These are phyloP conservation scores for Coelastrella sp. DNA, from an alignment of 139 green algal genomes.

Conservation along the genomic window DNA sequence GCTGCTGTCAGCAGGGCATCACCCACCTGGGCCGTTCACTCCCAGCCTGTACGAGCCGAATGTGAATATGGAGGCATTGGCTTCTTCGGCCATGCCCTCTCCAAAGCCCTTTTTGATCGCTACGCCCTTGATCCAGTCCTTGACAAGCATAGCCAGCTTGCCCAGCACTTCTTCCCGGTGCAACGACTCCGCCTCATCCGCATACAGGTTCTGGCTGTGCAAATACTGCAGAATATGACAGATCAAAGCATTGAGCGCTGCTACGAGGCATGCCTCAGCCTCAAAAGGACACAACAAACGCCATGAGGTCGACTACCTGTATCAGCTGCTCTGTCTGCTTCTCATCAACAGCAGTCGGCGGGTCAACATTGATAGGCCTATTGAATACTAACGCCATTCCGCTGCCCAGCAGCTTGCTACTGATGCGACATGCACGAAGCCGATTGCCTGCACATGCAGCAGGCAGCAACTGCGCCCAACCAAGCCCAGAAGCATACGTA, in stretches of 20 bases:
- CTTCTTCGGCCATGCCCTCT: slow-evolving; percentile 64
- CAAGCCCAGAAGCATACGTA: neutral
- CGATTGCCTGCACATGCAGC: neutral
- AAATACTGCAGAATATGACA: slow-evolving; percentile 59
- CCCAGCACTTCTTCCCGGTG: slow-evolving; percentile 77
- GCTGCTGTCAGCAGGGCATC: neutral
- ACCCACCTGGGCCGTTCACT: slow-evolving; percentile 90
- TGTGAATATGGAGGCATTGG: slow-evolving; percentile 92
- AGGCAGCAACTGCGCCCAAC: neutral
- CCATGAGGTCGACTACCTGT: slow-evolving; percentile 43
- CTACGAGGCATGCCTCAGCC: neutral
- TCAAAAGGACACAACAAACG: neutral
- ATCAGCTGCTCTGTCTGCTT: slow-evolving; percentile 60
- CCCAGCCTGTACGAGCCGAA: slow-evolving; percentile 96
- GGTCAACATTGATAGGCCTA: slow-evolving; percentile 36
- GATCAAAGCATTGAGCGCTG: neutral
- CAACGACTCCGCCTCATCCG: slow-evolving; percentile 62
- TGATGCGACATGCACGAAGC: neutral
- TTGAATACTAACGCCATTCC: slow-evolving; percentile 38
- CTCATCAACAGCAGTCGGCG: slow-evolving; percentile 48
- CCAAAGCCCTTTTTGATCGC: slow-evolving; percentile 54
- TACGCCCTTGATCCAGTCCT: slow-evolving; percentile 78
- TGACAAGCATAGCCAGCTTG: slow-evolving; percentile 68
- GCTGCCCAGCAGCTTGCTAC: neutral
- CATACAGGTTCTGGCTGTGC: slow-evolving; percentile 65